These are phyloP conservation scores for Flaveria ramosissima DNA, from an alignment of 129 eudicot genomes.

Conservation along the genomic window DNA sequence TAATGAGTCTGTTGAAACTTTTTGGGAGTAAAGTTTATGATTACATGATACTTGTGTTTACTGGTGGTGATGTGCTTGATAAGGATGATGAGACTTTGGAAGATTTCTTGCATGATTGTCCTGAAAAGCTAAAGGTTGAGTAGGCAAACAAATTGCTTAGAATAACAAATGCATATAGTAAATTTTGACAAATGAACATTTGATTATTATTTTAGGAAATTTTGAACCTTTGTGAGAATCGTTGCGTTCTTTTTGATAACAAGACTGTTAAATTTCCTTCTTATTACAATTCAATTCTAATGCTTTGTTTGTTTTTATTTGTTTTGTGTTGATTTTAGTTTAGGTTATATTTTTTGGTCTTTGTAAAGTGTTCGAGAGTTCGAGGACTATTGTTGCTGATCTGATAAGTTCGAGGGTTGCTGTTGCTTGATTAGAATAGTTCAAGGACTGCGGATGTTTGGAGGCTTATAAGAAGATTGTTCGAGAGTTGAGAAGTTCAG, in stretches of 20 bases:
- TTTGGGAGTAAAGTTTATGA: slow-evolving; percentile 66
- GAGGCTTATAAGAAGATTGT: too few species aligned
- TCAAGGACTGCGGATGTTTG: too few species aligned
- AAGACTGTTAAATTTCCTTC: background rate
- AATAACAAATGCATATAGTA: too few species aligned
- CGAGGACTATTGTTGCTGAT: too few species aligned
- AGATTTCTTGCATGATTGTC: slow-evolving; percentile 47
- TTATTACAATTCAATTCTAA: too few species aligned
- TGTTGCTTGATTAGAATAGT: too few species aligned
- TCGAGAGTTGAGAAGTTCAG: accelerated
- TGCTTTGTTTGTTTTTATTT: too few species aligned
- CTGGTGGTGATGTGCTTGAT: slow-evolving; percentile 86
- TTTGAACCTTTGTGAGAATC: slow-evolving; percentile 49
- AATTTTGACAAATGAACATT: background rate
- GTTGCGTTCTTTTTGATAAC: slow-evolving; percentile 64
- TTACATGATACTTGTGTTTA: slow-evolving; percentile 72
- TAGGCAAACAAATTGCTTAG: too few species aligned
- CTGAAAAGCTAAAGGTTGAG: slow-evolving; percentile 50
- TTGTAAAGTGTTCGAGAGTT: too few species aligned
- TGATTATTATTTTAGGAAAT: slow-evolving; percentile 39
- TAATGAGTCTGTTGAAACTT: slow-evolving; percentile 51
- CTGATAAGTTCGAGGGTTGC: too few species aligned
- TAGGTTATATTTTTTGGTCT: too few species aligned
- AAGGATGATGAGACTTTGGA: slow-evolving; percentile 50
- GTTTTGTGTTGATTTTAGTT: too few species aligned